Conservation (phyloP, 2,329 filamentous ascomycete genomes). For the Rhexocercosporidium sp. region DNA sequence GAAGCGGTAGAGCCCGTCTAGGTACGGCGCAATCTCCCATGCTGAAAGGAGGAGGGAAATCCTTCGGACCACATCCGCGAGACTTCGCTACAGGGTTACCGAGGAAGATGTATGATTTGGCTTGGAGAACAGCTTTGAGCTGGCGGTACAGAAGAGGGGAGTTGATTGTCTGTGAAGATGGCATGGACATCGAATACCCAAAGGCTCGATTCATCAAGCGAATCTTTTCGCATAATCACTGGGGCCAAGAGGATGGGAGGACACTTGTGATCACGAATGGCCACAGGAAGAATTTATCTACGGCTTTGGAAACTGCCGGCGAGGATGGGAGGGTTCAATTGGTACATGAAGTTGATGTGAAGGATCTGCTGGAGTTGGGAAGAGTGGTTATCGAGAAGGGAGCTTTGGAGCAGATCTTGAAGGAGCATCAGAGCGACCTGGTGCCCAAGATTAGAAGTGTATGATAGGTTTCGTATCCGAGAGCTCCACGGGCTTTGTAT, state of each 20-base stretch:
- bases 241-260: constrained; percentile 70
- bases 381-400: constrained; percentile 85
- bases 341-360: constrained; percentile 87
- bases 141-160: constrained; percentile 90
- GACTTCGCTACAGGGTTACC: constrained; percentile 87
- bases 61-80: constrained; percentile 87
- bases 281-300: constrained; percentile 66
- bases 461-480: constrained; percentile 28
- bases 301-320: constrained; percentile 66
- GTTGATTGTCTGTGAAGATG: constrained; percentile 82
- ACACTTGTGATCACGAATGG: constrained; percentile 76
- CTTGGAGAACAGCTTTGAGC: constrained; percentile 91
- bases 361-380: constrained; percentile 86
- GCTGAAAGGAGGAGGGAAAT: constrained; percentile 82
- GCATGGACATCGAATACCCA: constrained; percentile 65
- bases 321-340: constrained; percentile 72
- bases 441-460: constrained; percentile 32
- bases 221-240: constrained; percentile 72
- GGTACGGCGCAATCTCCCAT: constrained; percentile 84
- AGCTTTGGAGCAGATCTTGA: constrained; percentile 78
- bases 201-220: constrained; percentile 65
- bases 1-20: constrained; percentile 77
- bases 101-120: constrained; percentile 91
- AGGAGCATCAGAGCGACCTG: constrained; percentile 72
- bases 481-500: constrained; percentile 11